Percentiles rank a stretch among this genome's conserved stretches.
Conservation (phyloP, 345 rosid genomes). For the Trapa incisa region DNA sequence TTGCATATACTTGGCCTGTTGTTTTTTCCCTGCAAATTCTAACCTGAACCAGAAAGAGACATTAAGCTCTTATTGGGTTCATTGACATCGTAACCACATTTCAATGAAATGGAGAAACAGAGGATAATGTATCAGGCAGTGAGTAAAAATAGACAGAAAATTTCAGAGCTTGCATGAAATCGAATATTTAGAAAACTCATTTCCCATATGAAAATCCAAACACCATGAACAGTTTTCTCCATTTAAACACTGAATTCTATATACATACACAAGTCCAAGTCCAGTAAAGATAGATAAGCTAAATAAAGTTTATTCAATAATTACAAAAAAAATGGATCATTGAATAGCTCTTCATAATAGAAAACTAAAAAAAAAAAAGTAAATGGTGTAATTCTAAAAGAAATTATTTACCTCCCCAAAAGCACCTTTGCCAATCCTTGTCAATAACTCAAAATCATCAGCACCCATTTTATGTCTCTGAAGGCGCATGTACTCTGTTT, state of each 20-base stretch:
- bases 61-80: neutral
- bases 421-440: constrained; percentile 21
- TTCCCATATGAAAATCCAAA: no score
- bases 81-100: neutral
- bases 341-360: neutral
- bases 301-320: neutral
- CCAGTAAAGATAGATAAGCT: no score
- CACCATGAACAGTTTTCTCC: no score
- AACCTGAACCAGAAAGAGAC: constrained; percentile 44
- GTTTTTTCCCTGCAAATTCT: constrained; percentile 82
- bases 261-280: no score
- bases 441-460: constrained; percentile 60
- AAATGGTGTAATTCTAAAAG: neutral
- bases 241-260: no score
- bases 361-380: neutral
- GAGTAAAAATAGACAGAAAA: neutral
- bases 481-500: constrained; percentile 94
- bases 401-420: constrained; percentile 14
- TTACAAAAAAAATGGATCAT: neutral
- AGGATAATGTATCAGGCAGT: neutral
- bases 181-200: no score
- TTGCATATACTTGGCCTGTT: constrained; percentile 83
- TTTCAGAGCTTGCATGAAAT: neutral
- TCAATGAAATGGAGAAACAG: neutral
- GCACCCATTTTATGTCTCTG: constrained; percentile 91